Base-by-base conservation (phyloP, 148 eudicot genomes). In the Rhododendron simsii region DNA sequence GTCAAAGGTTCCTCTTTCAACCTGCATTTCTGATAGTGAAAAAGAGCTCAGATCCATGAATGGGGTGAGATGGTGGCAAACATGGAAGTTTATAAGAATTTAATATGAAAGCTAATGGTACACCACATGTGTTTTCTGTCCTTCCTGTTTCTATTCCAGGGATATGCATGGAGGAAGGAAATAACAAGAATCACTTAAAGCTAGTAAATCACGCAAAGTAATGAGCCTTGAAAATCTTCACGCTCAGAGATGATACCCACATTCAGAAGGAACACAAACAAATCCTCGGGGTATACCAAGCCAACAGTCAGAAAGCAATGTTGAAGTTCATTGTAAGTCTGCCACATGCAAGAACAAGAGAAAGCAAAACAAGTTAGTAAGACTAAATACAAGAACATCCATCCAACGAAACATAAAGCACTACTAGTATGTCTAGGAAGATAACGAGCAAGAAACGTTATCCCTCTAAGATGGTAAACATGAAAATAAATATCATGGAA, bases 281-380 rank as follows among this genome's bases (percentile, higher is more conserved):
- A 91, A 85, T 97, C 99, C 89, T 93, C 99, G 9, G 98, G 95
- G 90, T 97, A 97, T 65, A 97, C 96, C 87, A 88, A 82, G 81
- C 98, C 99, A 87, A 94, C 93, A 7, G 98, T 95, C 88, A 97
- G 86, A 91, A 95, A 97, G 90, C 99, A 97, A 89, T 86, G 98
- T 74, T 95, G 99, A 86, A 97, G 94, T 91, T 94, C 96, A 89
- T 97, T 97, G 88, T 95, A 97, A 47, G 98, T 94, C 99, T 95
- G 98, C 90, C 89, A 85, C 73, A 85, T 15, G 35, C 57, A 73
- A 6, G 77, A 84, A 76, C 75, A 20, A 79, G 55, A 47, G 45
- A 57, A 76, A 73, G 28, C 6, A 77, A 85, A 65, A 37, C 76
- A 59, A 59, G 15, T 50, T n/a, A 51, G 44, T 13, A 30, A 80